Base-by-base conservation (phyloP, 768 basidiomycete genomes). In the Pleurotus platypus region DNA sequence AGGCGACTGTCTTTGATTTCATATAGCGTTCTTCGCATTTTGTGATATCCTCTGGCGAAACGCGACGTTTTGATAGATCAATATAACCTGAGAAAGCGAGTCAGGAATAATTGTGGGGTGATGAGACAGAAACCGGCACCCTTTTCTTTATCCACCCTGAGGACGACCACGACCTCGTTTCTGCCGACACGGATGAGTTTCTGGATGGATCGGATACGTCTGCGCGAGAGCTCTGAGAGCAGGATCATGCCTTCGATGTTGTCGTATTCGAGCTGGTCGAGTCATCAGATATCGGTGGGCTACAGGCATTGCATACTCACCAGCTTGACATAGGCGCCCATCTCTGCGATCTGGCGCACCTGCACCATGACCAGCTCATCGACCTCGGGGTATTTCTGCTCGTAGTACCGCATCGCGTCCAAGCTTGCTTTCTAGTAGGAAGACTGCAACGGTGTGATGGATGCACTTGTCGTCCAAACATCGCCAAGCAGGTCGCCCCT, bases 311-410 rank as follows among this genome's bases (percentile, higher is more conserved):
- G 42, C 42, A 26, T 18, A 76, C 90, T 64, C 62, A 96, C 95
- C 64, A 99, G 80, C 69, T 98, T 98, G 61, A 99, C 97, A 70
- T 99, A 98, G 46, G 97, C 97, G 48, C 97, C 97, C 96, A 98
- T 99, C 73, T 99, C 96, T 53, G 94, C 93, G 66, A 99, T 99
- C 76, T 97, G 94, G 71, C 92, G 91, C 61, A 99, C 97, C 69
- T 98, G 95, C 11, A 99, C 97, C 96, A 98, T 98, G 73, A 98
- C 97, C 51, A 98, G 87, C 71, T 97, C 92, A 70, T 99, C 96
- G 61, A 97, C 92, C 72, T 98, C 92, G 24, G 94, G 94, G 69
- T 94, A 97, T 64, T 87, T 85, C 67, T 90, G 90, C 70, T 92
- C 87, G 72, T 96, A 97, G 74, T 93, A 98, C 39, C 94, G 85